phyloP scores from a whole-genome alignment of 2,329 filamentous ascomycete genomes.

The Aspergillus puulaauensis region DNA sequence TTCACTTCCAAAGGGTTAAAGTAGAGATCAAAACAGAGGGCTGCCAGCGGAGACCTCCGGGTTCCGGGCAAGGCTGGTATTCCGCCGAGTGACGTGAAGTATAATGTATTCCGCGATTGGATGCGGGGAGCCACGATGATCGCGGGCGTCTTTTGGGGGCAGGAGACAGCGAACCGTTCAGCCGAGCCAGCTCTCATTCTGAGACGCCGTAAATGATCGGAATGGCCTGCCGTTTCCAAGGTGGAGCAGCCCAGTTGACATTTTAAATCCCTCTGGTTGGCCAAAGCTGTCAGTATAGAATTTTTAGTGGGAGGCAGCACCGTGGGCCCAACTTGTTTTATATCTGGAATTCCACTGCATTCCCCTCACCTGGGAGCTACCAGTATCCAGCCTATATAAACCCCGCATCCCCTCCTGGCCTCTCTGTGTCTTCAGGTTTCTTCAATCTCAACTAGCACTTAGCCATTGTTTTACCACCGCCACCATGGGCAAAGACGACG shows the following conservation, averaged over 20 bases:
- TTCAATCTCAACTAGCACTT: neutral
- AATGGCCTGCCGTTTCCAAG: conserved; percentile 3
- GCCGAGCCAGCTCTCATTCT: neutral
- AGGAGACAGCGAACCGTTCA: neutral
- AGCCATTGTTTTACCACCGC: neutral
- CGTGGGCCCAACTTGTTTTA: neutral
- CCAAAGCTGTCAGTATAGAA: conserved; percentile 1
- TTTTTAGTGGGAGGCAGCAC: neutral
- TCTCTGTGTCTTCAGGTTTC: neutral
- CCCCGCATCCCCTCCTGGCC: conserved; percentile 6
- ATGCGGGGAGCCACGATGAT: neutral
- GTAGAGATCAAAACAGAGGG: neutral
- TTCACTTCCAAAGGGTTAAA: neutral
- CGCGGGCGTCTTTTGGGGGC: neutral
- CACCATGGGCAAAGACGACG: conserved; percentile 40
- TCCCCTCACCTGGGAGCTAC: conserved; percentile 6
- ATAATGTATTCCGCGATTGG: neutral
- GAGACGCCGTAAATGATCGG: neutral
- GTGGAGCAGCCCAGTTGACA: conserved; percentile 1
- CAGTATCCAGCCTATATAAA: conserved; percentile 6
- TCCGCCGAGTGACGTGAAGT: neutral
- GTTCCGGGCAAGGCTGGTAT: neutral
- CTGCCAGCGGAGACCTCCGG: conserved; percentile 1
- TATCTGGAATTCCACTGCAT: neutral
- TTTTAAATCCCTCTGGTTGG: neutral